Base-by-base conservation (phyloP, 148 eudicot genomes). In the Arctostaphylos glauca region DNA sequence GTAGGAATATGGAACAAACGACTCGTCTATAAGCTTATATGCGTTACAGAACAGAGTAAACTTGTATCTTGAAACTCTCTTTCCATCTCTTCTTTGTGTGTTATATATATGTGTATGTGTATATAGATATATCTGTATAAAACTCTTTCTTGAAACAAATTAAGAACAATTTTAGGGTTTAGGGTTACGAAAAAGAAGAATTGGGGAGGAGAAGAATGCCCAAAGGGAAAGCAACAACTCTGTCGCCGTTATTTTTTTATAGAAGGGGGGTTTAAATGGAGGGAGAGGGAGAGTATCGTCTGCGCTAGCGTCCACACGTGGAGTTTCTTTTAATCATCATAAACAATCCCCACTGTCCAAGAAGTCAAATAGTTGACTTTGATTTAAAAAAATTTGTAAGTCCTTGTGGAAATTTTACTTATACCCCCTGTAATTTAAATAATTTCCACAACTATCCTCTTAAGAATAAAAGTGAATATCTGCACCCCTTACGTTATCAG, bases 191-290 rank as follows among this genome's bases (percentile, higher is more conserved):
- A n/a, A 19, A 18, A 50, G 49, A 55, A 9, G 59, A 8, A 77
- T 15, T 54, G 48, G 3, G 47, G 1, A 3, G 0, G 31, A 31
- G 66, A 19, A 41, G 66, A 19, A n/a, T 8, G 19, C 9, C 3
- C 3, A 3, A 14, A 56, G n/a, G 52, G 19, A 13, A 2, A 59
- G 48, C n/a, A 1, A 8, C 1, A 50, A n/a, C 43, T 80, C 21
- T 62, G 82, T 59, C 38, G 82, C 74, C 82, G 59, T 60, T 64
- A n/a, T n/a, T 80, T 14, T 31, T 31, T 31, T 31, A 31, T 31
- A 31, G 38, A 31, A 31, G 38, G 38, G 38, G 74, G 38, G 62
- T 4, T 23, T 66, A 6, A 38, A 66, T 41, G 71, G 44, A 66
- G 41, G 70, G 43, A 12, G 44, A n/a, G 38, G 38, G 68, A 66